Base-by-base conservation (phyloP, 2,329 filamentous ascomycete species). In the Blumeriella jaapii region DNA sequence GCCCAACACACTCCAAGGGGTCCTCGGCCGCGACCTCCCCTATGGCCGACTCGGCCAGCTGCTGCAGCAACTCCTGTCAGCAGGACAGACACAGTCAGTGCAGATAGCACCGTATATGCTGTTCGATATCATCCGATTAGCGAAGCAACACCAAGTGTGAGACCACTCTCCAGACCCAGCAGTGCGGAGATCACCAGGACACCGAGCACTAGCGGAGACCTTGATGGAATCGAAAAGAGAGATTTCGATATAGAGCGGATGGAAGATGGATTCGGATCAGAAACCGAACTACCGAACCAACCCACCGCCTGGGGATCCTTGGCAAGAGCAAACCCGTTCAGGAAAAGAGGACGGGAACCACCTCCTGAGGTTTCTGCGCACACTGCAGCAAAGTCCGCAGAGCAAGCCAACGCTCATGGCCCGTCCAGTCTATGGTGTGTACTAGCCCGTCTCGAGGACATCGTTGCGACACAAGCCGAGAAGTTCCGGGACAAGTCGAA, bases 91-190 rank as follows among this genome's bases (percentile, higher is more conserved):
- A 77, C 74, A 1, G 65, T 70, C 12, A 78, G 73, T 48, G 73
- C 71, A 1, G 72, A 71, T 27, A 78, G 73, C 52, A 78, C 74
- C 1, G 67, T 73, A 3, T 79, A 79, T 43, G 70, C 71, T 5
- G 64, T 78, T 22, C 63, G 72, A 34, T 78, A 78, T 44, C 71
- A 75, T 36, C 63, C 69, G 8, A 60, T 69, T 5, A 68, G 69
- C 2, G 74, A 54, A 31, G 37, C 44, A 18, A 51, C 49, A 26
- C 49, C 50, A 12, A 35, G 46, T 6, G 23, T 43, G 27, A 26
- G 24, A 20, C 38, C 19, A 10, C 9, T 32, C 6, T 45, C 48
- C 4, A 47, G 45, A 19, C 44, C 31, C n/a, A 47, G 49, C 24
- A 54, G 49, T 26, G 18, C 44, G n/a, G 50, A 50, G n/a, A 36